Conservation (phyloP, 1,139 yeast genomes). For the Pichia sp. region DNA sequence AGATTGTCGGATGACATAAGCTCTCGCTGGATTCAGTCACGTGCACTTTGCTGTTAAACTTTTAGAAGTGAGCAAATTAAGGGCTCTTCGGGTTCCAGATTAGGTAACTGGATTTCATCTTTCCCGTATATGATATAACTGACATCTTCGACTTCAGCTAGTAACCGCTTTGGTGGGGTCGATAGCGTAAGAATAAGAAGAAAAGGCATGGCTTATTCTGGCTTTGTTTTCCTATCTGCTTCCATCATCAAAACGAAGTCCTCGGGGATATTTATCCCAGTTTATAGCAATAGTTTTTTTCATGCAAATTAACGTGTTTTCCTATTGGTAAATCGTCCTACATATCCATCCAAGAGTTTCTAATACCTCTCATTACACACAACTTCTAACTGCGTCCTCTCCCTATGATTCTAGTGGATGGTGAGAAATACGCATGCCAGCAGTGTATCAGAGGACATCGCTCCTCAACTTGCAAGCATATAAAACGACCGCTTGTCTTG, state of each 20-base stretch:
- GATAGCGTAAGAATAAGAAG: neutral
- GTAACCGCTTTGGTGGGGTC: neutral
- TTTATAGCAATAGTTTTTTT: no score
- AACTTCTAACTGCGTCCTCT: neutral
- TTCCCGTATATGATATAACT: neutral
- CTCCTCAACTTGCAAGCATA: conserved; percentile 81
- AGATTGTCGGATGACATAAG: neutral
- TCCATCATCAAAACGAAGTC: neutral
- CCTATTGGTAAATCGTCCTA: neutral
- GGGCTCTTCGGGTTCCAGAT: conserved; percentile 3
- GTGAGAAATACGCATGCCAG: conserved; percentile 83
- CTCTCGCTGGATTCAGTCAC: neutral
- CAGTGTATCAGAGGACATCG: conserved; percentile 93
- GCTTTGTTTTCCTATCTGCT: neutral
- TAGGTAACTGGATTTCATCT: neutral
- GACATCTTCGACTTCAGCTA: neutral
- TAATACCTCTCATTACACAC: neutral
- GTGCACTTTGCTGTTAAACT: neutral
- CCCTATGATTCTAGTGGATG: conserved; percentile 76
- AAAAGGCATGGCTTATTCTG: neutral
- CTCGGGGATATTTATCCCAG: no score
- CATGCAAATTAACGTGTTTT: no score
- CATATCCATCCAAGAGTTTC: neutral
- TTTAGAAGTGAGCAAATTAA: conserved; percentile 7
- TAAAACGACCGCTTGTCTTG: conserved; percentile 71